Conservation (phyloP, 139 green algal species). For the Chlorella sp. region DNA sequence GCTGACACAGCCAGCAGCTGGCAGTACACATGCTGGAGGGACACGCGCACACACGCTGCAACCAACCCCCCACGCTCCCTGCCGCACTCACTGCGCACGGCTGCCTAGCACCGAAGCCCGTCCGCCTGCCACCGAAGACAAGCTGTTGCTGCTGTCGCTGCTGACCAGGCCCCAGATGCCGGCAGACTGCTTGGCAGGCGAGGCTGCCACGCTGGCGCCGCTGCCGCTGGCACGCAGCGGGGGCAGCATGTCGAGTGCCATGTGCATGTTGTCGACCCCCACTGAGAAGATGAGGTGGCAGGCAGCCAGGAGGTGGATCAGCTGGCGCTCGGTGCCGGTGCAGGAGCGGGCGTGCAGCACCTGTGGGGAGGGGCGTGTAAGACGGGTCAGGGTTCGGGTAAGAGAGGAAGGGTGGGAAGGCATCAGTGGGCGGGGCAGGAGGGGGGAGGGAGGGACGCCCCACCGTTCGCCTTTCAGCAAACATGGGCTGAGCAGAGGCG, state of each 20-base stretch:
- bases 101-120: not conserved
- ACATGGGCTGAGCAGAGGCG: too few species aligned
- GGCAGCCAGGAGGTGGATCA: slow-evolving; percentile 40
- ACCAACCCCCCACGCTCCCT: too few species aligned
- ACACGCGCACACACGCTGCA: not conserved
- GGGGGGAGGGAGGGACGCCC: too few species aligned
- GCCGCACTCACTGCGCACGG: not conserved
- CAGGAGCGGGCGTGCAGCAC: slow-evolving; percentile 52
- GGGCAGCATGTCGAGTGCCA: slow-evolving; percentile 39
- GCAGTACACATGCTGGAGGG: too few species aligned
- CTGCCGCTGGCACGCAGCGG: slow-evolving; percentile 18
- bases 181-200: not conserved
- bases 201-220: not conserved
- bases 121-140: not conserved
- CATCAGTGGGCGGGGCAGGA: too few species aligned
- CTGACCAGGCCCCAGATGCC: not conserved
- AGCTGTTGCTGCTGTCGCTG: slow-evolving; percentile 19
- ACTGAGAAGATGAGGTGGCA: slow-evolving; percentile 51
- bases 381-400: not conserved
- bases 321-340: slow-evolving; percentile 29
- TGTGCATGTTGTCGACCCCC: slow-evolving; percentile 33
- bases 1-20: not conserved
- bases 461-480: too few species aligned
- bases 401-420: not conserved
- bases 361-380: not conserved